Percentiles rank a stretch among this genome's conserved stretches.
These are phyloP conservation scores for Cytospora leucostoma DNA, from an alignment of 2,329 filamentous ascomycete genomes.

Conservation along the genomic window DNA sequence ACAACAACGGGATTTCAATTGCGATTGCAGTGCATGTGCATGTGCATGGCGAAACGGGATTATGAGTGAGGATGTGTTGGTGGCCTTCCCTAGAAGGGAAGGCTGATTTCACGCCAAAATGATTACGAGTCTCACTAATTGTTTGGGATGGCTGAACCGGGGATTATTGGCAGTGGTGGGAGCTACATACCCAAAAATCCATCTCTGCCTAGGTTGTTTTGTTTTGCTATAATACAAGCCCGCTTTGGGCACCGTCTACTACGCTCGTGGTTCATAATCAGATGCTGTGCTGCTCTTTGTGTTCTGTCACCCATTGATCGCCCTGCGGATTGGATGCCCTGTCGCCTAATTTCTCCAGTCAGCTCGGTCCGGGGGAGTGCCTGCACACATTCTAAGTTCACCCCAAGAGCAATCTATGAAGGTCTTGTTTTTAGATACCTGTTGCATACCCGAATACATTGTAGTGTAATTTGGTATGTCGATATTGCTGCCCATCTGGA, in stretches of 20 bases:
- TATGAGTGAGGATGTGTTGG: not conserved
- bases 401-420: not conserved
- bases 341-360: not conserved
- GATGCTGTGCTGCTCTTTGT: not conserved
- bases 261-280: not conserved
- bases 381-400: not conserved
- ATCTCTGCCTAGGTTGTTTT: not conserved
- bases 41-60: not conserved
- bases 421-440: not conserved
- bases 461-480: not conserved
- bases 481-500: not conserved
- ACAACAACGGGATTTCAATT: not conserved
- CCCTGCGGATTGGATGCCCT: not conserved
- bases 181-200: constrained; percentile 12
- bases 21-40: not conserved
- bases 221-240: not conserved
- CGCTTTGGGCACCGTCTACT: not conserved
- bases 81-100: constrained; percentile 5
- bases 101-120: constrained; percentile 15
- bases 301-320: not conserved
- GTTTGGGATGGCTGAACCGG: not conserved
- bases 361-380: not conserved
- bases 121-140: constrained; percentile 18
- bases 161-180: constrained; percentile 2
- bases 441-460: not conserved